These are phyloP conservation scores for Meira nashicola DNA, from an alignment of 1,284 basidiomycete species.

Conservation along the genomic window DNA sequence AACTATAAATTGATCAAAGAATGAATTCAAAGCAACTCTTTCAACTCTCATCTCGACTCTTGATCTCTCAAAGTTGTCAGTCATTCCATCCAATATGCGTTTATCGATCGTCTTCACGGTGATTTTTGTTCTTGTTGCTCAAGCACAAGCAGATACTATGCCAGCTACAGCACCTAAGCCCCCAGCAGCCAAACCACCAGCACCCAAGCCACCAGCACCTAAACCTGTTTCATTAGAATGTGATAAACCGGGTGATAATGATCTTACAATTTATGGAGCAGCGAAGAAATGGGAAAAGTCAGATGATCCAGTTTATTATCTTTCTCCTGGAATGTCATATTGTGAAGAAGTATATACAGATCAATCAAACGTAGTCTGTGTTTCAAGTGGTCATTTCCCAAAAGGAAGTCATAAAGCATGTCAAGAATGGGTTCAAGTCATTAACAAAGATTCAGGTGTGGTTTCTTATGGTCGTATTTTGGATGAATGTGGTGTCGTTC, in stretches of 20 bases:
- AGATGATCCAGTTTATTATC: neutral
- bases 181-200: too few relatives aligned
- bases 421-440: neutral
- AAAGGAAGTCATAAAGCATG: neutral
- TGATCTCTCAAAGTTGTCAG: too few relatives aligned
- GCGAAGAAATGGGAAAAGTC: neutral
- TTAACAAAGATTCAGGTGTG: neutral
- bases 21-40: too few relatives aligned
- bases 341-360: neutral
- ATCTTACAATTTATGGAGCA: neutral
- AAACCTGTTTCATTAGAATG: too few relatives aligned
- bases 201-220: too few relatives aligned
- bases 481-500: slow-evolving; percentile 4
- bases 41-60: too few relatives aligned
- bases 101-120: too few relatives aligned
- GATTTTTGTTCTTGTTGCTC: too few relatives aligned
- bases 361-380: slow-evolving; percentile 4
- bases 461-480: neutral
- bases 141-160: too few relatives aligned
- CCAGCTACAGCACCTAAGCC: too few relatives aligned
- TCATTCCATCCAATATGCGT: too few relatives aligned
- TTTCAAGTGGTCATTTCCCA: neutral
- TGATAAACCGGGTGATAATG: neutral
- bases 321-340: neutral
- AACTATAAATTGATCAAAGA: too few relatives aligned